Evolutionary conservation across 352 stramenopile species (phyloP).

Genomic region (Globisporangium middletonii): DNA sequence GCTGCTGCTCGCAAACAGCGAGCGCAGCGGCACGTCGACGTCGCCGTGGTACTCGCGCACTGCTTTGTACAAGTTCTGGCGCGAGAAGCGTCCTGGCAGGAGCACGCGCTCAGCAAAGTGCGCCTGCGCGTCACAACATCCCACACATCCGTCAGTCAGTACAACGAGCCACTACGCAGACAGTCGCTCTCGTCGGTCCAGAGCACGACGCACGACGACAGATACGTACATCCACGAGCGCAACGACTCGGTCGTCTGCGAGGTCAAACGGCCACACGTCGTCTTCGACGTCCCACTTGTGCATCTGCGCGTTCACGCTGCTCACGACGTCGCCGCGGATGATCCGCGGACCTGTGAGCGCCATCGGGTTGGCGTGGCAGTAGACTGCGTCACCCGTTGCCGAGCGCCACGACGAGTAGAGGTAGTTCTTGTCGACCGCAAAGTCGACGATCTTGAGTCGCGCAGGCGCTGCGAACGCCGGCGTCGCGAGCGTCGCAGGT

Average conservation of each 20-base stretch:
- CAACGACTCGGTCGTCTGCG: slow-evolving; percentile 29
- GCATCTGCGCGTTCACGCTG: slow-evolving; percentile 60
- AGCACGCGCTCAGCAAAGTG: slow-evolving; percentile 58
- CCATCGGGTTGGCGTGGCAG: slow-evolving; percentile 66
- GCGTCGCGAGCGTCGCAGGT: background rate
- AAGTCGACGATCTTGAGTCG: slow-evolving; percentile 70
- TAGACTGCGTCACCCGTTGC: slow-evolving; percentile 50
- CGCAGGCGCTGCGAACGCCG: slow-evolving; percentile 13
- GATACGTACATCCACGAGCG: slow-evolving; percentile 37
- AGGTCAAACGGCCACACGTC: slow-evolving; percentile 49
- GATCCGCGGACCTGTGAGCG: slow-evolving; percentile 46
- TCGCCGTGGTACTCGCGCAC: slow-evolving; percentile 37
- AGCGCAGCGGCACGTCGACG: slow-evolving; percentile 21
- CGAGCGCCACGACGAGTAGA: slow-evolving; percentile 73
- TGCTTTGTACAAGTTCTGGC: slow-evolving; percentile 57
- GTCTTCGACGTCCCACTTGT: slow-evolving; percentile 54
- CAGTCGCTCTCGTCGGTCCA: background rate
- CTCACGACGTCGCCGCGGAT: slow-evolving; percentile 46
- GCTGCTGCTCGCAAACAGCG: slow-evolving; percentile 23
- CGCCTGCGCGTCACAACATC: slow-evolving; percentile 17
- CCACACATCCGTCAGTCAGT: background rate
- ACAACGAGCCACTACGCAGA: background rate
- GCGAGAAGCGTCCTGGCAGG: slow-evolving; percentile 58
- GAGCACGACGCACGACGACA: background rate
- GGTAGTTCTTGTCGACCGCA: slow-evolving; percentile 51